Conservation (phyloP, 495 filamentous ascomycete species). For the Glarea lozoyensis region DNA sequence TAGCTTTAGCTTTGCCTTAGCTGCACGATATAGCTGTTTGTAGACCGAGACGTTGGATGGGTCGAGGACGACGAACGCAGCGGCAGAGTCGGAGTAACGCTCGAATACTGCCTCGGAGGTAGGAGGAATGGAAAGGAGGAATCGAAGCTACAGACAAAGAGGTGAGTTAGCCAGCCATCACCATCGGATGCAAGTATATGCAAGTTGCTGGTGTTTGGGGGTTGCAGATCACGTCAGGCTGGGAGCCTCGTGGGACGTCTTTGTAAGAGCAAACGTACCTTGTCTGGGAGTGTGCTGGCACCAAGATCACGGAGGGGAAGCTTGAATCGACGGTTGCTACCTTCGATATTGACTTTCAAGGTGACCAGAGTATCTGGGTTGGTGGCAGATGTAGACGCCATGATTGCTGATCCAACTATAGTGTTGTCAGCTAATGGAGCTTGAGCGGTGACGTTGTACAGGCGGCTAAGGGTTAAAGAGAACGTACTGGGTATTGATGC, state of each 20-base stretch:
- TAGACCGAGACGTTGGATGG: slow-evolving; percentile 70
- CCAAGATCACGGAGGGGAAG: slow-evolving; percentile 80
- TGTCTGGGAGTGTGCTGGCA: slow-evolving; percentile 63
- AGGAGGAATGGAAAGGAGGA: slow-evolving; percentile 59
- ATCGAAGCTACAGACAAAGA: slow-evolving; percentile 55
- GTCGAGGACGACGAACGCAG: slow-evolving; percentile 70
- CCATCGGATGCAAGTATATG: not conserved
- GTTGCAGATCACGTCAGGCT: slow-evolving; percentile 5
- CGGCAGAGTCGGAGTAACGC: slow-evolving; percentile 92
- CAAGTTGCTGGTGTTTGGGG: not conserved
- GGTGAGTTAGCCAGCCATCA: not conserved
- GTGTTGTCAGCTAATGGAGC: slow-evolving; percentile 13
- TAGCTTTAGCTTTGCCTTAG: slow-evolving; percentile 97
- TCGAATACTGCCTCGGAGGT: slow-evolving; percentile 69
- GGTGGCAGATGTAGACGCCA: slow-evolving; percentile 17
- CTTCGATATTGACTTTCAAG: slow-evolving; percentile 73
- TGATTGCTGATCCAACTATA: slow-evolving; percentile 13
- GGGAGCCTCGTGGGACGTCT: slow-evolving; percentile 9
- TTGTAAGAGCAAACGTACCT: slow-evolving; percentile 53
- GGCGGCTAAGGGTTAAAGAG: slow-evolving; percentile 10
- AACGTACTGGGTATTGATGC: too few species aligned
- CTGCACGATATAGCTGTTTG: slow-evolving; percentile 94
- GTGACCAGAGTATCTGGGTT: slow-evolving; percentile 69
- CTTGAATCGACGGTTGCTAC: slow-evolving; percentile 73
- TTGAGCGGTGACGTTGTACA: slow-evolving; percentile 17